phyloP scores from a whole-genome alignment of 116 monocot genomes.

The Papilionanthe hybrid region DNA sequence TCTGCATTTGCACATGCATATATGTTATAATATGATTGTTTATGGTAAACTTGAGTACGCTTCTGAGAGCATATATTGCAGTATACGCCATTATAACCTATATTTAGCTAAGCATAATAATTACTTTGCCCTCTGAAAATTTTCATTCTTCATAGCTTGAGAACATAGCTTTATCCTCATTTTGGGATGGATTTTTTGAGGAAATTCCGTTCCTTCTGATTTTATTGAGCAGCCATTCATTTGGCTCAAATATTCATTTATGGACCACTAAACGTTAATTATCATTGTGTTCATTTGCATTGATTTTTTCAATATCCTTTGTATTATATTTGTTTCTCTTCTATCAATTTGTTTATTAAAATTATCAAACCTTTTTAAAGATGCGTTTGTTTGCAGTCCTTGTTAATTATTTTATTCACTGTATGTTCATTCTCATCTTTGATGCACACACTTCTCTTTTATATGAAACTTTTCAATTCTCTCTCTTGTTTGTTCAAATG shows the following conservation, averaged over 20 bases:
- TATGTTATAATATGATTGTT: background rate
- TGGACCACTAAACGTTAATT: background rate
- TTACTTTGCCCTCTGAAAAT: background rate
- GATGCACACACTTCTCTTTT: background rate
- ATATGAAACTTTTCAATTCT: background rate
- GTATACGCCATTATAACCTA: no score
- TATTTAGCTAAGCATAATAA: background rate
- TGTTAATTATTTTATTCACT: background rate
- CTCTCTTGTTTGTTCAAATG: background rate
- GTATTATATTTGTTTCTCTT: background rate
- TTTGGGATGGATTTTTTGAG: background rate
- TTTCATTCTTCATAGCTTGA: background rate
- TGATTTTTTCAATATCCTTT: background rate
- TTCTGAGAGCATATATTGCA: background rate
- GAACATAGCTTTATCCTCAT: background rate
- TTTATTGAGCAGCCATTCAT: background rate
- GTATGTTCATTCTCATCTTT: background rate
- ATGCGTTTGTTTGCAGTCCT: background rate
- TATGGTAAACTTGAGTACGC: background rate
- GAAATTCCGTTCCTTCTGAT: background rate
- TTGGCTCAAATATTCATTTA: background rate
- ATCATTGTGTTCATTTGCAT: background rate
- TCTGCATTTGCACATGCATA: background rate
- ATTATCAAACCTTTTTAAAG: background rate
- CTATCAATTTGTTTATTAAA: background rate